A percentile compares a stretch with the other conserved stretches of the same genome.
Evolutionary conservation across 2,329 filamentous ascomycete species (phyloP).

Genomic region (Monosporascus cannonballus): DNA sequence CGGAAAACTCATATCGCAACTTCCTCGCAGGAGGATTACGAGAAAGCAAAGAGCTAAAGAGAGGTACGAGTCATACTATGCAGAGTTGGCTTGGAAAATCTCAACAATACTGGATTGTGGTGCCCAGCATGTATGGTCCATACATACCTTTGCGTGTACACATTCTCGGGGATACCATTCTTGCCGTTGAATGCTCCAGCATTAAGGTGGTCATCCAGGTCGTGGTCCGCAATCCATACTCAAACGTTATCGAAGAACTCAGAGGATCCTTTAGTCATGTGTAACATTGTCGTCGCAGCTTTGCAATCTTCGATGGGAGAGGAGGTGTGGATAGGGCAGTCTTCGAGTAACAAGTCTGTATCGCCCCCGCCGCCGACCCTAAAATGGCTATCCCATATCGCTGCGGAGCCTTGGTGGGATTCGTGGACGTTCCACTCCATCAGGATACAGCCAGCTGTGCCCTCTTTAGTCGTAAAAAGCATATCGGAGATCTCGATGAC

Average conservation of each 20-base stretch:
- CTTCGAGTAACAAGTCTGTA: constrained; percentile 56
- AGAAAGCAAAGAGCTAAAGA: not conserved
- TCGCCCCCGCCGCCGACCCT: constrained; percentile 66
- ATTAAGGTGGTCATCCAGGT: constrained; percentile 10
- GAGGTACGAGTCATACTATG: not conserved
- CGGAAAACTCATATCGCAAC: no score
- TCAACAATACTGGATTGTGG: no score
- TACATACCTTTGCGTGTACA: not conserved
- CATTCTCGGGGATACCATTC: not conserved
- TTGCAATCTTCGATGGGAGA: constrained; percentile 48
- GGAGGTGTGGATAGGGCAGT: constrained; percentile 43
- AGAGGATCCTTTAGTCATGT: constrained; percentile 36
- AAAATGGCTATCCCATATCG: constrained; percentile 57
- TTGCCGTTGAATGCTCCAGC: constrained; percentile 2
- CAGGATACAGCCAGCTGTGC: constrained; percentile 61
- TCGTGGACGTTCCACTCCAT: constrained; percentile 68
- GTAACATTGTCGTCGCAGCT: constrained; percentile 49
- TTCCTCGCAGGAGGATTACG: no score
- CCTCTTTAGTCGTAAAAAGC: constrained; percentile 59
- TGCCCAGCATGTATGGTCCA: no score
- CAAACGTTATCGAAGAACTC: constrained; percentile 51
- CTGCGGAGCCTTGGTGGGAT: constrained; percentile 35
- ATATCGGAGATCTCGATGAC: constrained; percentile 64
- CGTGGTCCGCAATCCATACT: constrained; percentile 67
- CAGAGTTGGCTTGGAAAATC: no score